phyloP scores from a whole-genome alignment of 306 rosid genomes.

The Vachellia collinsii region DNA sequence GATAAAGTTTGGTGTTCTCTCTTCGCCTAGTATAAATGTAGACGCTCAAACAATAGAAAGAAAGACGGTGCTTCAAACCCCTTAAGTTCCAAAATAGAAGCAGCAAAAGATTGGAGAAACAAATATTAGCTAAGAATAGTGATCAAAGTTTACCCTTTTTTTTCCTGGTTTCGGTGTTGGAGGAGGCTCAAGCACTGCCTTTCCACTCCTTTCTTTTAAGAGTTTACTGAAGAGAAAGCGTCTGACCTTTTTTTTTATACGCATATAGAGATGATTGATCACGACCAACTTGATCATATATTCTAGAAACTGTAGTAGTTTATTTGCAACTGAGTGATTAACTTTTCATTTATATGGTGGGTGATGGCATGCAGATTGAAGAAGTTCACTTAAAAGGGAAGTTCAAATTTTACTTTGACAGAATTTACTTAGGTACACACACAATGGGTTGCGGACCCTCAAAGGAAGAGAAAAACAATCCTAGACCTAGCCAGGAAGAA shows the following conservation, averaged over 20 bases:
- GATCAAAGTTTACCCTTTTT: too few species aligned
- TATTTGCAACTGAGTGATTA: background rate
- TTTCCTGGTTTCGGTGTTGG: too few species aligned
- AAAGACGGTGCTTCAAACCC: too few species aligned
- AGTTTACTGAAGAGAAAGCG: background rate
- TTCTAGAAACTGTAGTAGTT: background rate
- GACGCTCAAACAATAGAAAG: too few species aligned
- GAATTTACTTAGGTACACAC: background rate
- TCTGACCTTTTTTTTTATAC: too few species aligned
- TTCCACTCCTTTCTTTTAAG: background rate
- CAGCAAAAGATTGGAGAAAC: too few species aligned
- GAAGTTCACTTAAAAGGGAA: background rate
- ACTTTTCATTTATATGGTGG: background rate
- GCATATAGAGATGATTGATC: background rate
- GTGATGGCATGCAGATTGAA: conserved; percentile 23
- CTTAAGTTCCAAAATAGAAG: too few species aligned
- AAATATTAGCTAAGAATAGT: too few species aligned
- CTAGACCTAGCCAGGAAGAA: conserved; percentile 12
- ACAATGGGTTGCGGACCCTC: conserved; percentile 38
- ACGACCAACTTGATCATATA: background rate
- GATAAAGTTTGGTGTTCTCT: too few species aligned
- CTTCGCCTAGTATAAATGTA: too few species aligned
- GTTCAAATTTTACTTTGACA: background rate
- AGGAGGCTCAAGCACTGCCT: background rate
- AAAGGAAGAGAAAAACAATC: conserved; percentile 16